Evolutionary conservation across 176 grass and related monocot genomes (phyloP), one percentile per base, ranked within the genome.

Genomic region (Musa beccarii): DNA sequence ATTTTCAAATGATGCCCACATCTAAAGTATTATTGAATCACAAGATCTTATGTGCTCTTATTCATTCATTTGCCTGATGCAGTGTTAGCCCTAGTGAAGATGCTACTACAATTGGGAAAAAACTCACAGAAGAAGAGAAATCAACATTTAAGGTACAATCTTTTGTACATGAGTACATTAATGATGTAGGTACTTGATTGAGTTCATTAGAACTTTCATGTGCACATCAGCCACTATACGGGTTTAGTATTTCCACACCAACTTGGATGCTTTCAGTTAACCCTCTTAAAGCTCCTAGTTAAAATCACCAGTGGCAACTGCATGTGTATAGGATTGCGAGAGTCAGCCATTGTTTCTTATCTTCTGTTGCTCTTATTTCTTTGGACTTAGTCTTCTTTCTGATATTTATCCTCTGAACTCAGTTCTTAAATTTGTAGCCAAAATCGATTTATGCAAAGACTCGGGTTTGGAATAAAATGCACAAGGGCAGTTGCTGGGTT

Each of bases 71-170:
- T 77, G 22, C 1, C 5, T 79, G 76, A 19, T 81, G 54, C 80
- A 97, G 93, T 92, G 85, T 88, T 85, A 87, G 70, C 62, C 82
- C 87, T 79, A 86, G 66, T 72, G 86, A 97, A 66, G 87, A 92
- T 81, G 77, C 78, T 15, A 70, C 87, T 28, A 80, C 86, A 65
- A 72, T 87, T 68, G 84, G 61, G n/a, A 86, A 86, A 81, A 84
- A 89, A 70, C 87, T 97, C 76, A 87, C 90, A 51, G 75, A 75
- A 76, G 85, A 92, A 83, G 87, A 92, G 77, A 88, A 78, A 75
- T 75, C 62, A 70, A 92, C 78, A 22, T 83, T 90, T 79, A 74
- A 90, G 89, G 93, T 97, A 90, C 80, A 72, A 19, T 28, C 12
- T 76, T n/a, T 73, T 9, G 7, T 72, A 43, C 53, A 61, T 62